Conservation (phyloP, 2,329 filamentous ascomycete species). For the Fusarium nisikadoi region DNA sequence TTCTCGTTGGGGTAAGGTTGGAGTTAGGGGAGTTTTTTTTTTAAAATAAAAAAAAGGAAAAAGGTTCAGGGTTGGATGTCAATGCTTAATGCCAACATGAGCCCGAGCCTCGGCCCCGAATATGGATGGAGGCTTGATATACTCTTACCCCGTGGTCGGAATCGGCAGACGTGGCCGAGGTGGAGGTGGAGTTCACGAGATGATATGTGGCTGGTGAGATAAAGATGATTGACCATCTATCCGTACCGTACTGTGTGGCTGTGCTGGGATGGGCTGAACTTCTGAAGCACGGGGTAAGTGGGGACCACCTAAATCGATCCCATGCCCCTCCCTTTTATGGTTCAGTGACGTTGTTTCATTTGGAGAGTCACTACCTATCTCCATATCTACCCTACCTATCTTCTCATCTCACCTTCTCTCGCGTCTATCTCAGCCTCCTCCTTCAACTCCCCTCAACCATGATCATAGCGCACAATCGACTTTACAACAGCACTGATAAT, state of each 20-base stretch:
- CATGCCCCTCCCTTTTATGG: conserved; percentile 24
- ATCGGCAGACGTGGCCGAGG: conserved; percentile 14
- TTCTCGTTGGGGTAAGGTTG: conserved; percentile 17
- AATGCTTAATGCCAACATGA: conserved; percentile 10
- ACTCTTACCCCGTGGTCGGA: conserved; percentile 15
- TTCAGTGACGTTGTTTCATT: conserved; percentile 24
- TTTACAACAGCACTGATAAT: conserved; percentile 30
- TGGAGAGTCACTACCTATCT: conserved; percentile 1
- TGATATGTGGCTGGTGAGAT: neutral
- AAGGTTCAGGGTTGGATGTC: conserved; percentile 15
- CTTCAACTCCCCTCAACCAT: conserved; percentile 26
- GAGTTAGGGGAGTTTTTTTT: neutral
- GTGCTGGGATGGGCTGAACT: neutral
- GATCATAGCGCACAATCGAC: conserved; percentile 39
- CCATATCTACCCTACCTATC: neutral
- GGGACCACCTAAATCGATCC: conserved; percentile 1
- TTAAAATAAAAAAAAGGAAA: neutral
- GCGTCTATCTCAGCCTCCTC: conserved; percentile 2
- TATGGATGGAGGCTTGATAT: conserved; percentile 24
- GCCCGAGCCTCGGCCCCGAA: conserved; percentile 28
- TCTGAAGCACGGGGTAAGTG: conserved; percentile 24
- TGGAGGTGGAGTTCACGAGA: neutral
- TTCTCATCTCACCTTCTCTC: neutral
- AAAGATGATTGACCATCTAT: neutral
- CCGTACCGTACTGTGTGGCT: neutral